Evolutionary conservation across 306 rosid species (phyloP).

Genomic region (Begonia fuchsioides): DNA sequence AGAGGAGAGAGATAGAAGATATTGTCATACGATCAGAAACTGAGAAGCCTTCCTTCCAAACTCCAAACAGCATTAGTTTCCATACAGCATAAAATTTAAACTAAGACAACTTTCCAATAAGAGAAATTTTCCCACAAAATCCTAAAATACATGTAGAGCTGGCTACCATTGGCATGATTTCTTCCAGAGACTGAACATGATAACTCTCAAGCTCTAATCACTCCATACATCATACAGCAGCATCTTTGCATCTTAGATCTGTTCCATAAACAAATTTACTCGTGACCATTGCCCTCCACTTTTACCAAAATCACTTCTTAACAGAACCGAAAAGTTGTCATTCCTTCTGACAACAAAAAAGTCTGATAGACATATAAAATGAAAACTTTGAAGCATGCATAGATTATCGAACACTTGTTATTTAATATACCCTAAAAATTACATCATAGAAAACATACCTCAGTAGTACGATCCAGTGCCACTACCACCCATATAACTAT

Average conservation of each 20-base stretch:
- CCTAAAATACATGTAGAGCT: no score
- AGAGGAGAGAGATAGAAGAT: no score
- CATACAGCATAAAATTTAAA: no score
- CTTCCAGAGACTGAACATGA: conserved; percentile 7
- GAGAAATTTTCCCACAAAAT: no score
- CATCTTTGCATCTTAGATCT: conserved; percentile 44
- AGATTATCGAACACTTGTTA: not conserved
- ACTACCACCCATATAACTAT: conserved; percentile 73
- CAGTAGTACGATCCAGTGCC: conserved; percentile 81
- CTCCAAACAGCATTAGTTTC: no score
- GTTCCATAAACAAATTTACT: conserved; percentile 69
- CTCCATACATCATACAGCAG: conserved; percentile 44
- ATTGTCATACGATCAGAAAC: no score
- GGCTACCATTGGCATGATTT: no score
- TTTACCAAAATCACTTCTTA: conserved; percentile 35
- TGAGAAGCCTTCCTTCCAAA: no score
- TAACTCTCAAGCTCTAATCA: conserved; percentile 33
- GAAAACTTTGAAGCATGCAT: not conserved
- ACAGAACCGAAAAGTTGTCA: conserved; percentile 25
- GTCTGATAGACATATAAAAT: conserved; percentile 12
- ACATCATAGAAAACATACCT: conserved; percentile 27
- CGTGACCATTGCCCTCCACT: conserved; percentile 44
- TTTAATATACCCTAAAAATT: not conserved
- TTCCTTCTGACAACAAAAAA: conserved; percentile 15
- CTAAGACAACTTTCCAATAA: no score